Conservation (phyloP, 257 asterid species). For the Cynanchum wilfordii region DNA sequence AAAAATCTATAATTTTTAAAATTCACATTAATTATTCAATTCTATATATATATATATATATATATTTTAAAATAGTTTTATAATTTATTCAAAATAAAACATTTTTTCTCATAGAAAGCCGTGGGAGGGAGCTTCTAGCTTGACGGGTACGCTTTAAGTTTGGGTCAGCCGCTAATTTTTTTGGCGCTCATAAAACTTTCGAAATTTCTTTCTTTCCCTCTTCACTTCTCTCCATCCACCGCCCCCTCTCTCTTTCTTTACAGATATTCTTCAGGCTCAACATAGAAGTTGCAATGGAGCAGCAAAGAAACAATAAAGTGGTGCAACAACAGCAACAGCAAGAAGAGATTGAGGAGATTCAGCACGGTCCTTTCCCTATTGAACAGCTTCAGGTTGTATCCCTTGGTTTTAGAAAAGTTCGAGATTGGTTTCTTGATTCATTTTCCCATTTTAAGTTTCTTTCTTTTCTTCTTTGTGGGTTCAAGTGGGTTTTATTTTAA, state of each 20-base stretch:
- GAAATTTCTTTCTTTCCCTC: constrained; percentile 17
- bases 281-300: constrained; percentile 48
- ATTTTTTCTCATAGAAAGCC: not conserved
- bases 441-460: not conserved
- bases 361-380: constrained; percentile 74
- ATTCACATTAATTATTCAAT: too few relatives aligned
- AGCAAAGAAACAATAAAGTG: constrained; percentile 49
- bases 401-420: not conserved
- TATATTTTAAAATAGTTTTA: too few relatives aligned
- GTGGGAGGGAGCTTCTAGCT: constrained; percentile 2
- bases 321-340: constrained; percentile 40
- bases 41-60: too few relatives aligned
- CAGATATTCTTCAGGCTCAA: not conserved
- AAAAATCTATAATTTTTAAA: too few relatives aligned
- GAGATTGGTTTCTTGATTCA: constrained; percentile 3
- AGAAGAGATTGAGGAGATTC: constrained; percentile 64
- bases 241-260: not conserved
- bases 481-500: constrained; percentile 23
- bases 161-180: not conserved
- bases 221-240: not conserved
- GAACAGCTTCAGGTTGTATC: constrained; percentile 73
- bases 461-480: not conserved
- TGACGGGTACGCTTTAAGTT: constrained; percentile 8
- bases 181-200: constrained; percentile 28
- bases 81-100: too few relatives aligned